phyloP scores from a whole-genome alignment of 2,329 filamentous ascomycete species.

The Paracoccidioides lutzii region DNA sequence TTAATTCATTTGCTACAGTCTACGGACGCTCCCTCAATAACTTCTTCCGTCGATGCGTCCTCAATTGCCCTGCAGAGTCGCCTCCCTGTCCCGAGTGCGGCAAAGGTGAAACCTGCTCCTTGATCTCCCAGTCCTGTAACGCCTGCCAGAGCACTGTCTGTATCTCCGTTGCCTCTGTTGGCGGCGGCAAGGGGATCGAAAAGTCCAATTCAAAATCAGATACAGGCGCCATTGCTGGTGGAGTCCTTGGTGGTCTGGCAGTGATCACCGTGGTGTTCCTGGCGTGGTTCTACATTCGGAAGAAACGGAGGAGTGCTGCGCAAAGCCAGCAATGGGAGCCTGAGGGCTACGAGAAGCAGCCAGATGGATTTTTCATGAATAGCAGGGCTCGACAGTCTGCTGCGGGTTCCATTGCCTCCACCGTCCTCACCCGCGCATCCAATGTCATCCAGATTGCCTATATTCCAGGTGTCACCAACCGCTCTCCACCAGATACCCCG shows the following conservation, averaged over 20 bases:
- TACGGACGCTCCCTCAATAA: constrained; percentile 19
- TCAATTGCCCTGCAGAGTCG: constrained; percentile 39
- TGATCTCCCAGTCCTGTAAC: constrained; percentile 47
- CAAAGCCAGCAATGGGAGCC: constrained; percentile 41
- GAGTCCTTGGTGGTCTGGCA: constrained; percentile 74
- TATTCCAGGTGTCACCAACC: constrained; percentile 91
- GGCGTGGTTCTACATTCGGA: constrained; percentile 79
- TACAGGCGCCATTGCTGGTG: constrained; percentile 77
- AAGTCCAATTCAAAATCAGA: constrained; percentile 44
- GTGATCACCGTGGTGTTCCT: constrained; percentile 63
- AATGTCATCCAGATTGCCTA: constrained; percentile 99
- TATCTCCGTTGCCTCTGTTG: constrained; percentile 30
- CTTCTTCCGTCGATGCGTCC: constrained; percentile 45
- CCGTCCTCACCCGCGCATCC: constrained; percentile 85
- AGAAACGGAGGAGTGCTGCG: constrained; percentile 50
- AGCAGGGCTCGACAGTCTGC: constrained; percentile 59
- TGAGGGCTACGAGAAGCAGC: constrained; percentile 37
- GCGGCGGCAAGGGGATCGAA: constrained; percentile 20
- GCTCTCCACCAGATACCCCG: constrained; percentile 72
- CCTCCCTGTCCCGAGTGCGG: constrained; percentile 51
- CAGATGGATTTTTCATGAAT: constrained; percentile 43
- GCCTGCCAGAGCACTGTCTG: constrained; percentile 48
- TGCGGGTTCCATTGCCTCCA: constrained; percentile 87
- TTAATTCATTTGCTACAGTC: constrained; percentile 4
- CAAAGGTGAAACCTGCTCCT: constrained; percentile 44